Evolutionary conservation across 208 protist genomes (phyloP), one percentile per base, ranked within the genome.

Genomic region (Crithidia bombi): DNA sequence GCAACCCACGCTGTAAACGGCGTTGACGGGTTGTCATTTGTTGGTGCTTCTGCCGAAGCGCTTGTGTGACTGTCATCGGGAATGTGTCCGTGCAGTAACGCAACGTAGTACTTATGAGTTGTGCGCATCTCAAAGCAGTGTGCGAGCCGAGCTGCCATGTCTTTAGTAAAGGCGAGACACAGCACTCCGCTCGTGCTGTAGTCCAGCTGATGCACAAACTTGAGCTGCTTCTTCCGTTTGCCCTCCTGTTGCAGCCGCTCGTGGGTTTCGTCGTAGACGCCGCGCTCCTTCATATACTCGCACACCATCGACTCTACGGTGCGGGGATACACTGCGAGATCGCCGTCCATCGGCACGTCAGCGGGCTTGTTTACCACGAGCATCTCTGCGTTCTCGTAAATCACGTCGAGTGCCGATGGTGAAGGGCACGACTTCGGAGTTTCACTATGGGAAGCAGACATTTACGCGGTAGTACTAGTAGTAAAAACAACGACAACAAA

Each of bases 191-290:
- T 94, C 28, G 94, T 98, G 9, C 87, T 81, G 52, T 83, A 94
- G 66, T 98, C 94, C n/a, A 98, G 75, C 63, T 96, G 92, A 49
- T 98, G 94, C 19, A 96, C 85, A 75, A 97, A 96, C 75, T 94
- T 94, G 17, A 96, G 64, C 68, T 81, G 78, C 66, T 90, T 85
- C 38, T 69, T 77, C 5, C 69, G 73, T 25, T 73, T 79, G n/a
- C 66, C 61, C 30, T 61, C 41, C 23, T 69, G 58, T 47, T 80
- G 59, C 30, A 83, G 69, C 23, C 26, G 46, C 12, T 61, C 80
- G 54, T 85, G 71, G 0, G 33, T 50, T 10, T 51, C 59, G 67
- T 83, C 72, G 67, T 65, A 76, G 35, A 85, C 78, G 38, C 57
- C 74, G n/a, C 52, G 33, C 23, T 58, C 55, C 30, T 63, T 39